phyloP scores from a whole-genome alignment of 2,329 filamentous ascomycete genomes.

The Apiospora saccharicola region DNA sequence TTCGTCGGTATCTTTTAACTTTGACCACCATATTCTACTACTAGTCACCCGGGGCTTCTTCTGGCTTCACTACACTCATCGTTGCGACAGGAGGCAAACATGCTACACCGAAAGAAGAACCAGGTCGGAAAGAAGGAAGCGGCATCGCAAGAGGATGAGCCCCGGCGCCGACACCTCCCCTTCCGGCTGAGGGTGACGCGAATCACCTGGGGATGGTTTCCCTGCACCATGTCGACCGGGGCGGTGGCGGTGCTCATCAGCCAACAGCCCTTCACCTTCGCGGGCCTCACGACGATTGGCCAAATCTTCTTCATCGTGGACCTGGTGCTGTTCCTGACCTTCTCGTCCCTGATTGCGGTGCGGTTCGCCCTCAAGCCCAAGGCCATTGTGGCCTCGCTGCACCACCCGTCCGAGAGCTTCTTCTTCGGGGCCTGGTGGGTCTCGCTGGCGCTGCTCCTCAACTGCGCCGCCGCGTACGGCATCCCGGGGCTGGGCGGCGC shows the following conservation, averaged over 20 bases:
- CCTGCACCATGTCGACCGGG: constrained; percentile 21
- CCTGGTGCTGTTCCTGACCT: constrained; percentile 11
- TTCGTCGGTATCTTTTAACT: background rate
- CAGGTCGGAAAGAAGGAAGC: background rate
- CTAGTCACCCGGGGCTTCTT: background rate
- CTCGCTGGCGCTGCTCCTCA: constrained; percentile 69
- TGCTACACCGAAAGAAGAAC: constrained; percentile 13
- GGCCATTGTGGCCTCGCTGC: constrained; percentile 51
- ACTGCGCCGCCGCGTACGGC: constrained; percentile 71
- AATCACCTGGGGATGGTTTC: constrained; percentile 13
- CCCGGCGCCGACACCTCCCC: background rate
- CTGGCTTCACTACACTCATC: background rate
- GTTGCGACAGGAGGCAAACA: background rate
- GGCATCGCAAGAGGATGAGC: background rate
- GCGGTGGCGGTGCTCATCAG: background rate
- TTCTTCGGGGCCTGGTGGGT: constrained; percentile 70
- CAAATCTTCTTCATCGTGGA: constrained; percentile 14
- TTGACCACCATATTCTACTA: background rate
- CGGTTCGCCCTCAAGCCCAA: constrained; percentile 13
- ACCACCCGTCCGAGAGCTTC: constrained; percentile 71
- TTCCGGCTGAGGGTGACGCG: constrained; percentile 11
- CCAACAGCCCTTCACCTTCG: constrained; percentile 21
- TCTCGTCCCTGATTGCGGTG: constrained; percentile 9
- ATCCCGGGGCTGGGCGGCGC: constrained; percentile 49
- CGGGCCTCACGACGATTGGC: constrained; percentile 17